A percentile compares a stretch with the other conserved stretches of the same genome.
phyloP scores from a whole-genome alignment of 2,329 filamentous ascomycete genomes.

The Nemania sp. region DNA sequence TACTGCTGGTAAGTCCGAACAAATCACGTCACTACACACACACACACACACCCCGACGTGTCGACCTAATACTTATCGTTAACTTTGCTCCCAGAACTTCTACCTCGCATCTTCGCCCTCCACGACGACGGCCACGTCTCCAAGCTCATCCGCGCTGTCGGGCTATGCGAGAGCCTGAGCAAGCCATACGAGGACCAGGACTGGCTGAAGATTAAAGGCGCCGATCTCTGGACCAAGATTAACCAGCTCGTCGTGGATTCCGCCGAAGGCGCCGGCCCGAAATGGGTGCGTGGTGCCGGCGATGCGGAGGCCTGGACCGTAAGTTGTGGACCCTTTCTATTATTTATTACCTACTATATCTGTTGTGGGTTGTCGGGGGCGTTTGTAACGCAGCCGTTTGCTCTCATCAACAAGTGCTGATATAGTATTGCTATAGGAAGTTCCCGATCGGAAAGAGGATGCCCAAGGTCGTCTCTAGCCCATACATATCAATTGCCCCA shows the following conservation, averaged over 20 bases:
- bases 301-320: slow-evolving; percentile 74
- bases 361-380: too few relatives aligned
- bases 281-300: slow-evolving; percentile 73
- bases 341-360: too few relatives aligned
- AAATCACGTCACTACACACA: neutral
- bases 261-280: slow-evolving; percentile 63
- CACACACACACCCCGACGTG: neutral
- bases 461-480: slow-evolving; percentile 10
- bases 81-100: slow-evolving; percentile 52
- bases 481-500: neutral
- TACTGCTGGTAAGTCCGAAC: slow-evolving; percentile 55
- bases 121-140: slow-evolving; percentile 84
- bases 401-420: slow-evolving; percentile 9
- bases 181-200: slow-evolving; percentile 58
- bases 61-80: too few relatives aligned
- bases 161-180: slow-evolving; percentile 69
- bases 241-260: slow-evolving; percentile 72
- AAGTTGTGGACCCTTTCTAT: slow-evolving; percentile 32
- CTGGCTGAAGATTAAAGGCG: slow-evolving; percentile 65
- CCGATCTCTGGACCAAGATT: slow-evolving; percentile 70
- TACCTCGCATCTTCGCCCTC: slow-evolving; percentile 60
- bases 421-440: slow-evolving; percentile 8
- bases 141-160: slow-evolving; percentile 79
- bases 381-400: neutral
- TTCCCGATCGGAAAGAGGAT: slow-evolving; percentile 19